Evolutionary conservation across 169 alveolate genomes (phyloP).

Genomic region (Perkinsus marinus): DNA sequence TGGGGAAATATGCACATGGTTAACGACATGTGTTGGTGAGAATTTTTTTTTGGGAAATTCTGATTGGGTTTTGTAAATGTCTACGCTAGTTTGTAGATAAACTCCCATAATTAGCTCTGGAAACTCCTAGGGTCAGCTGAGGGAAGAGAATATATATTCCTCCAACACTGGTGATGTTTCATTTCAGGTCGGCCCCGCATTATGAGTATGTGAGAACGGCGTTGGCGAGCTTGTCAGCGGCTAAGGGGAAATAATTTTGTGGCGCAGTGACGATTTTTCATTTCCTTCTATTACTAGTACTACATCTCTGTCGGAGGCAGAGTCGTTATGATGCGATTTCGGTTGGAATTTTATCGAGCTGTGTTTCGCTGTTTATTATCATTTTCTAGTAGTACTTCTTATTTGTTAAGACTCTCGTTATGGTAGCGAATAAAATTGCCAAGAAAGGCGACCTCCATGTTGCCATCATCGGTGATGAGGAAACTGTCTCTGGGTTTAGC

Average conservation of each 20-base stretch:
- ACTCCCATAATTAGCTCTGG: no score
- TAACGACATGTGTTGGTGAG: no score
- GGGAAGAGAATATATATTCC: no score
- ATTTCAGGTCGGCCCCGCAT: background rate
- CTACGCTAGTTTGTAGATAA: no score
- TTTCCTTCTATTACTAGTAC: background rate
- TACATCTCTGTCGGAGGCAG: background rate
- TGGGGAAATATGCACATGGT: no score
- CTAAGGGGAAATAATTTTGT: background rate
- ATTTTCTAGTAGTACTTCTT: background rate
- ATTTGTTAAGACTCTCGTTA: background rate
- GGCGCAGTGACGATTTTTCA: background rate
- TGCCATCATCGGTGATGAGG: constrained; percentile 40
- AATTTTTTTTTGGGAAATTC: no score
- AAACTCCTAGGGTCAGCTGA: no score
- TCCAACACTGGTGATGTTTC: no score
- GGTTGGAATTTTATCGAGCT: no score
- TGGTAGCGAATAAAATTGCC: background rate
- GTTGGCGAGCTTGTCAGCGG: background rate
- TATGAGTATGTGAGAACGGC: background rate
- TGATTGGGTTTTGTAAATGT: no score
- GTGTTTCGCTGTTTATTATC: background rate
- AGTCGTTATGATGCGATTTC: no score
- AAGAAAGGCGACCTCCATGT: constrained; percentile 6
- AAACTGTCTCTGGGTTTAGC: constrained; percentile 67